These are phyloP conservation scores for Alternaria arborescens DNA, from an alignment of 2,329 filamentous ascomycete species.

Conservation along the genomic window DNA sequence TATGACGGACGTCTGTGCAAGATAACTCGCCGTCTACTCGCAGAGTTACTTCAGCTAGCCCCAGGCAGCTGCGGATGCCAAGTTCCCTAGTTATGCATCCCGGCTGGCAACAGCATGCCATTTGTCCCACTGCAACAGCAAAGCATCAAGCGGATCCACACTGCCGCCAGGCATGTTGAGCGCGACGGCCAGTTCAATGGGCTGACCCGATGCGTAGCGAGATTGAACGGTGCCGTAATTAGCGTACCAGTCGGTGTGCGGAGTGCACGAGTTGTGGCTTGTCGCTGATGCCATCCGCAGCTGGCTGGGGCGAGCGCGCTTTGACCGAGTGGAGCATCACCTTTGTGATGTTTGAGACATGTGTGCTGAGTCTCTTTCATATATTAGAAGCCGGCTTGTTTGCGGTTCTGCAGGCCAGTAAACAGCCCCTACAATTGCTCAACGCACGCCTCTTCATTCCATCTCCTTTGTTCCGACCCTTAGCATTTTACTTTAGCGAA, in stretches of 20 bases:
- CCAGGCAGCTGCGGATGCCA: constrained; percentile 21
- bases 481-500: constrained; percentile 13
- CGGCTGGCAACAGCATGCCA: constrained; percentile 7
- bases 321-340: constrained; percentile 14
- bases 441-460: neutral
- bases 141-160: constrained; percentile 20
- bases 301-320: constrained; percentile 21
- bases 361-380: constrained; percentile 26
- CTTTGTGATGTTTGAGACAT: constrained; percentile 22
- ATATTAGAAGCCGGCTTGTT: constrained; percentile 25
- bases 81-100: constrained; percentile 13
- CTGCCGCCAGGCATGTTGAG: constrained; percentile 18
- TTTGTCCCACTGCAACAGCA: constrained; percentile 15
- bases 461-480: constrained; percentile 20
- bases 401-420: constrained; percentile 9
- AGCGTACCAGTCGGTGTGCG: constrained; percentile 26
- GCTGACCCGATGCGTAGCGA: constrained; percentile 24
- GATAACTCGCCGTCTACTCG: constrained; percentile 11
- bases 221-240: constrained; percentile 26
- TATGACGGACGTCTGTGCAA: constrained; percentile 8
- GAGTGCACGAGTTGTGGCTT: constrained; percentile 25
- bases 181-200: constrained; percentile 13
- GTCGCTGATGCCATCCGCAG: constrained; percentile 28
- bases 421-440: constrained; percentile 16
- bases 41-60: neutral